A percentile compares a stretch with the other conserved stretches of the same genome.
Conservation (phyloP, 2,329 filamentous ascomycete species). For the Fusarium tanahbumbuense region DNA sequence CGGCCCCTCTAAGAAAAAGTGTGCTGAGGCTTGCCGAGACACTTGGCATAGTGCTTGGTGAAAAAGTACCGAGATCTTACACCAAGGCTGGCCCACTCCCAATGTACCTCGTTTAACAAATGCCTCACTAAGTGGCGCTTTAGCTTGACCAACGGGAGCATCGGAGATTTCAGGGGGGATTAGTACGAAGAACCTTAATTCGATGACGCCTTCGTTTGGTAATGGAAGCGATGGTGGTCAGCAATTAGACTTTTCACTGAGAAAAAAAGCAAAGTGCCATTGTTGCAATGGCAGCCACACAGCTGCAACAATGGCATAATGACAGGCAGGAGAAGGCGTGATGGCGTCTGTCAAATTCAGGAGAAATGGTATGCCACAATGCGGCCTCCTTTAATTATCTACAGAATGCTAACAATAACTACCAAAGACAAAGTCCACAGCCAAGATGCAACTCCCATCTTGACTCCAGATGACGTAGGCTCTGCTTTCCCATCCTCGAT, state of each 20-base stretch:
- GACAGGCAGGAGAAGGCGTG: background rate
- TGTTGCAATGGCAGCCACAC: background rate
- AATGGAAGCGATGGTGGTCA: background rate
- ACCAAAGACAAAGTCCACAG: background rate
- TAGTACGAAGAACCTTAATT: background rate
- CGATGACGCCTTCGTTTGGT: background rate
- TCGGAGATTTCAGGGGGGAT: background rate
- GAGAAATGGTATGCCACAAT: background rate
- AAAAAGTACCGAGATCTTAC: background rate
- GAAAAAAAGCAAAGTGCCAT: background rate
- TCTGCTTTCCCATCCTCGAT: slow-evolving; percentile 1
- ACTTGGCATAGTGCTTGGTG: background rate
- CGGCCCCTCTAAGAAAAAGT: fast-evolving
- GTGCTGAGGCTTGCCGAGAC: background rate
- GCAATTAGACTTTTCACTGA: background rate
- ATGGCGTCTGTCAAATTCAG: background rate
- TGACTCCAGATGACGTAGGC: background rate
- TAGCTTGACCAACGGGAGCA: background rate
- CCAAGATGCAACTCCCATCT: background rate
- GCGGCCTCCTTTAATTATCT: background rate
- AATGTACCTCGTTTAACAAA: background rate
- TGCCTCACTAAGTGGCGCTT: background rate
- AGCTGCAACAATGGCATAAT: background rate
- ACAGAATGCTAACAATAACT: background rate
- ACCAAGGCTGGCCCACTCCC: fast-evolving